A percentile compares a stretch with the other conserved stretches of the same genome.
Conservation (phyloP, 352 stramenopile species). For the Pythium plurisporium region DNA sequence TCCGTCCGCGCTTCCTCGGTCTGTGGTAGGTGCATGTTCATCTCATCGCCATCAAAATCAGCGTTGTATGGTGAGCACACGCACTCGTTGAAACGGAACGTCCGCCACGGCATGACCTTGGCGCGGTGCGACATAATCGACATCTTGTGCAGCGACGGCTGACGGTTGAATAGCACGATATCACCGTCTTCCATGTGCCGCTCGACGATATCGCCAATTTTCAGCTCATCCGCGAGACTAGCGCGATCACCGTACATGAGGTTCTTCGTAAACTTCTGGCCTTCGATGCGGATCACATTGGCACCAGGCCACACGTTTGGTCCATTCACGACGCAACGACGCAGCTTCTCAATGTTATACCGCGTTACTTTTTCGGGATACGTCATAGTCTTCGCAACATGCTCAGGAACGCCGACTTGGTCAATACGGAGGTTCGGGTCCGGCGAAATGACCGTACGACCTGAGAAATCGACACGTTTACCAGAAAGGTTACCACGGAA, state of each 20-base stretch:
- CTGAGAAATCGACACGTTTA: slow-evolving; percentile 99
- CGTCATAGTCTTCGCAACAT: slow-evolving; percentile 98
- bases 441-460: slow-evolving; percentile 98
- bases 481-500: slow-evolving; percentile 99
- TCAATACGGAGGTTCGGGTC: slow-evolving; percentile 97
- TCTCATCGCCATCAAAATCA: slow-evolving; percentile 99
- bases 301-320: slow-evolving; percentile 95
- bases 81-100: slow-evolving; percentile 99
- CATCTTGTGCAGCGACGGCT: slow-evolving; percentile 99
- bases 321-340: slow-evolving; percentile 94
- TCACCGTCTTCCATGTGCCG: slow-evolving; percentile 99
- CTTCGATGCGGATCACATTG: slow-evolving; percentile 90
- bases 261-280: slow-evolving; percentile 86
- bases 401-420: slow-evolving; percentile 92
- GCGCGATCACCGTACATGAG: slow-evolving; percentile 94
- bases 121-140: slow-evolving; percentile 96
- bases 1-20: slow-evolving; percentile 98
- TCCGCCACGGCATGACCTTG: slow-evolving; percentile 96
- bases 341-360: slow-evolving; percentile 98
- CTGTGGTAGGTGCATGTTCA: slow-evolving; percentile 99
- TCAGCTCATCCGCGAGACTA: slow-evolving; percentile 90
- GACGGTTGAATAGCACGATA: slow-evolving; percentile 99
- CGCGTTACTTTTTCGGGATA: slow-evolving; percentile 96
- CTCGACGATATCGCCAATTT: slow-evolving; percentile 98
- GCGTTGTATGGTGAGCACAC: slow-evolving; percentile 99